phyloP scores from a whole-genome alignment of 2,329 filamentous ascomycete genomes.

The Colletotrichum sp. region DNA sequence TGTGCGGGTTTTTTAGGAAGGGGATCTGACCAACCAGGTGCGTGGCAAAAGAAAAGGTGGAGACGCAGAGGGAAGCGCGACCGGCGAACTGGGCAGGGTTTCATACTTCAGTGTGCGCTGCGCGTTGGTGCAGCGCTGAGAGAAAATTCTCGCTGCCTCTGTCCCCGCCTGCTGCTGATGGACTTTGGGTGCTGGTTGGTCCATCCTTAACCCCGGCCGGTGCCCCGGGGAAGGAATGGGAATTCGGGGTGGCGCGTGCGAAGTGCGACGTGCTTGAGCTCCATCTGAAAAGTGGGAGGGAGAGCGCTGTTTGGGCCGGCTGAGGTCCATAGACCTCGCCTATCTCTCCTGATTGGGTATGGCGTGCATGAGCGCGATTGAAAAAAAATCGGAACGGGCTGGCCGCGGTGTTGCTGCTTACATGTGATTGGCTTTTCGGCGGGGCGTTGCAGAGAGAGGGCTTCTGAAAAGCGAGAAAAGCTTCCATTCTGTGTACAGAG shows the following conservation, averaged over 20 bases:
- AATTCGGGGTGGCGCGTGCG: slow-evolving; percentile 20
- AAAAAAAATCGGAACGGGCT: slow-evolving; percentile 1
- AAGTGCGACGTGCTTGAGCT: not conserved
- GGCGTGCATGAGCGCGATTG: not conserved
- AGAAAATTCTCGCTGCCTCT: slow-evolving; percentile 18
- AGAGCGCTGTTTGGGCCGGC: slow-evolving; percentile 3
- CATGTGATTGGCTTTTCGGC: slow-evolving; percentile 21
- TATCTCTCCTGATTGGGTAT: slow-evolving; percentile 9
- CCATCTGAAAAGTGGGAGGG: not conserved
- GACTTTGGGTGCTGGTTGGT: not conserved
- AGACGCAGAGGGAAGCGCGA: not conserved
- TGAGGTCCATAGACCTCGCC: not conserved
- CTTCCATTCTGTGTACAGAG: not conserved
- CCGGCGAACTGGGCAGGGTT: not conserved
- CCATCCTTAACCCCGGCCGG: not conserved
- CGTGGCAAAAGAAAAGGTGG: slow-evolving; percentile 3
- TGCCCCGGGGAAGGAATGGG: slow-evolving; percentile 16
- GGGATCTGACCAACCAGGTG: not conserved
- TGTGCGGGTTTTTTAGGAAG: slow-evolving; percentile 27
- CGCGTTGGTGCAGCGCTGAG: not conserved
- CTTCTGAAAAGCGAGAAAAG: not conserved
- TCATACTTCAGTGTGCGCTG: not conserved
- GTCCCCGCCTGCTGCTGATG: not conserved
- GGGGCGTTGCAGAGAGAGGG: not conserved
- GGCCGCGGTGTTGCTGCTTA: not conserved